These are phyloP conservation scores for Pyrenochaeta sp. DNA, from an alignment of 2,329 filamentous ascomycete species.

Conservation along the genomic window DNA sequence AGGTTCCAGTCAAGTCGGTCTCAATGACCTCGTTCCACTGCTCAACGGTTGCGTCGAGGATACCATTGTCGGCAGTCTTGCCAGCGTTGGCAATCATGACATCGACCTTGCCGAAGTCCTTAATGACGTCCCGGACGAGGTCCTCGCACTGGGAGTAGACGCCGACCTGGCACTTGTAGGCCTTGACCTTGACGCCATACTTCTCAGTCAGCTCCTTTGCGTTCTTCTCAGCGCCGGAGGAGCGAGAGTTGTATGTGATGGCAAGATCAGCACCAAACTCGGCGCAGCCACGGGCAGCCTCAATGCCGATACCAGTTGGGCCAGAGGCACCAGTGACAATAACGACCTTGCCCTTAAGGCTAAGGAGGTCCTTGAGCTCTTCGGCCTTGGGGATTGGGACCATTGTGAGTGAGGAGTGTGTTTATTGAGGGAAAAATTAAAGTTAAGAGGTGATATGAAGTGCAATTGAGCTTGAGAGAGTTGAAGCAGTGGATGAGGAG, in stretches of 20 bases:
- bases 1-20: slow-evolving; percentile 86
- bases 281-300: slow-evolving; percentile 69
- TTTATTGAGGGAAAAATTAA: slow-evolving; percentile 7
- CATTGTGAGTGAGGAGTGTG: slow-evolving; percentile 46
- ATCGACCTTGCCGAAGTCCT: slow-evolving; percentile 75
- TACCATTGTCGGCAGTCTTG: slow-evolving; percentile 71
- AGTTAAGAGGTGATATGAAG: slow-evolving; percentile 11
- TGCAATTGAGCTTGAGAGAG: slow-evolving; percentile 19
- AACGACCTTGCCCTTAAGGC: slow-evolving; percentile 62
- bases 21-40: slow-evolving; percentile 81
- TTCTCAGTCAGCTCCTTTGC: slow-evolving; percentile 65
- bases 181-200: slow-evolving; percentile 71
- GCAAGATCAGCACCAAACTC: slow-evolving; percentile 70
- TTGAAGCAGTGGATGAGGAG: slow-evolving; percentile 15
- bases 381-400: slow-evolving; percentile 62
- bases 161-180: slow-evolving; percentile 70
- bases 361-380: slow-evolving; percentile 64
- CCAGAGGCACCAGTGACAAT: slow-evolving; percentile 63
- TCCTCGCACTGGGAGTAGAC: slow-evolving; percentile 64
- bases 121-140: slow-evolving; percentile 66
- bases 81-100: slow-evolving; percentile 75
- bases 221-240: slow-evolving; percentile 70
- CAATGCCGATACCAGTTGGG: slow-evolving; percentile 72
- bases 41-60: slow-evolving; percentile 73
- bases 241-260: slow-evolving; percentile 71